Percentiles rank a stretch among this genome's conserved stretches.
phyloP scores from a whole-genome alignment of 257 asterid species.

The Penstemon davidsonii region DNA sequence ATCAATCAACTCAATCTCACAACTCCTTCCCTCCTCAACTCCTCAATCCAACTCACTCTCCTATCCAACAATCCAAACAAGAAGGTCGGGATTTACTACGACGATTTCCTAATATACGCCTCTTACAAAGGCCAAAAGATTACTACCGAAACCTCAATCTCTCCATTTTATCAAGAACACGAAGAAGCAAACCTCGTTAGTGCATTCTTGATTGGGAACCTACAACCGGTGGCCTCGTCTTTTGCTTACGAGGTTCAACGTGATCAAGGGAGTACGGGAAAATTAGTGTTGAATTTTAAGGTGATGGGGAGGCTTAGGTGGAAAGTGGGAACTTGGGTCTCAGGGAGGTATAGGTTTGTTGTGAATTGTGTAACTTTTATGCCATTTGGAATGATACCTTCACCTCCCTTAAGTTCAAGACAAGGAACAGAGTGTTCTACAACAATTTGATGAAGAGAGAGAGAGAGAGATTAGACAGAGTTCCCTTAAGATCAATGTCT shows the following conservation, averaged over 20 bases:
- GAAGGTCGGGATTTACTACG: constrained; percentile 82
- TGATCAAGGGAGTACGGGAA: constrained; percentile 53
- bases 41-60: constrained; percentile 73
- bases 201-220: constrained; percentile 58
- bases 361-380: constrained; percentile 63
- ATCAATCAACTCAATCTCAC: constrained; percentile 74
- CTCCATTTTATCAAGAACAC: constrained; percentile 81
- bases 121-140: constrained; percentile 78
- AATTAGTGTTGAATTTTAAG: constrained; percentile 47
- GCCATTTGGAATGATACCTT: constrained; percentile 64
- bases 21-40: constrained; percentile 59
- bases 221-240: constrained; percentile 68
- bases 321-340: constrained; percentile 95
- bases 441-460: constrained; percentile 38
- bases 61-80: constrained; percentile 70
- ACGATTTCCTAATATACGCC: constrained; percentile 55
- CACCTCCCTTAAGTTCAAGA: constrained; percentile 55
- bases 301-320: constrained; percentile 70
- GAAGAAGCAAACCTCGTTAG: constrained; percentile 63
- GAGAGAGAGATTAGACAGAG: no score
- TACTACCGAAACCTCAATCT: constrained; percentile 49
- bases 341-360: constrained; percentile 79
- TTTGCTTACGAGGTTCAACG: constrained; percentile 62
- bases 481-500: no score
- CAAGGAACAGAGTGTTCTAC: constrained; percentile 83